Conservation (phyloP, 2,329 filamentous ascomycete genomes). For the Dothideomycetes sp. region DNA sequence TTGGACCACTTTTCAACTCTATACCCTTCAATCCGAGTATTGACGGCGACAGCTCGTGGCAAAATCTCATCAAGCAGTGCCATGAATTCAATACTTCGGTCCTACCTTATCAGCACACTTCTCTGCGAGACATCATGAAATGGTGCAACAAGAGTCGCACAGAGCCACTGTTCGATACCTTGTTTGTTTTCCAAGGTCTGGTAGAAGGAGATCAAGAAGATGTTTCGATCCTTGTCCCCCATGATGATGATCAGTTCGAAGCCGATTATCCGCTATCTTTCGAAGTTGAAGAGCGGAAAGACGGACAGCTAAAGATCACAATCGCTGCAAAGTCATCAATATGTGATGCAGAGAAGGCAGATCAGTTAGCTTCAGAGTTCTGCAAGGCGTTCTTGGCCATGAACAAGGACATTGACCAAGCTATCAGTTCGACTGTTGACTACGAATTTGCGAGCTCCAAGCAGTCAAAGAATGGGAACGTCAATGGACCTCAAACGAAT, state of each 20-base stretch:
- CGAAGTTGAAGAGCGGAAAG: constrained; percentile 52
- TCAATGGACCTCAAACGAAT: constrained; percentile 17
- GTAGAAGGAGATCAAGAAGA: not conserved
- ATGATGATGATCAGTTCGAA: constrained; percentile 17
- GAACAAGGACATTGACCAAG: constrained; percentile 25
- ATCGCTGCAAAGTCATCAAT: constrained; percentile 49
- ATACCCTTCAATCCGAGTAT: constrained; percentile 57
- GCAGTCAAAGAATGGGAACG: constrained; percentile 10
- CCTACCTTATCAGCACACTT: constrained; percentile 67
- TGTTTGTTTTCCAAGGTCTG: constrained; percentile 69
- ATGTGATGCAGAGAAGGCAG: constrained; percentile 28
- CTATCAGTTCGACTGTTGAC: constrained; percentile 18
- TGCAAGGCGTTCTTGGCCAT: constrained; percentile 31
- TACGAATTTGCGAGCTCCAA: constrained; percentile 11
- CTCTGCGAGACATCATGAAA: constrained; percentile 70
- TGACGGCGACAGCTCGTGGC: constrained; percentile 44
- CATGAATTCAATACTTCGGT: constrained; percentile 62
- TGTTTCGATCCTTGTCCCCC: constrained; percentile 1
- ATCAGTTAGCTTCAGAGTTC: constrained; percentile 36
- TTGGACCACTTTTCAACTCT: constrained; percentile 87
- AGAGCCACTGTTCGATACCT: constrained; percentile 62
- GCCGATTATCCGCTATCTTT: constrained; percentile 71
- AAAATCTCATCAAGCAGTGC: constrained; percentile 50
- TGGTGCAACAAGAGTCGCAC: constrained; percentile 54
- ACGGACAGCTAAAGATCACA: constrained; percentile 45